Evolutionary conservation across 2,329 filamentous ascomycete genomes (phyloP), one percentile per base, ranked within the genome.

Genomic region (Ceratocystis ficicola): DNA sequence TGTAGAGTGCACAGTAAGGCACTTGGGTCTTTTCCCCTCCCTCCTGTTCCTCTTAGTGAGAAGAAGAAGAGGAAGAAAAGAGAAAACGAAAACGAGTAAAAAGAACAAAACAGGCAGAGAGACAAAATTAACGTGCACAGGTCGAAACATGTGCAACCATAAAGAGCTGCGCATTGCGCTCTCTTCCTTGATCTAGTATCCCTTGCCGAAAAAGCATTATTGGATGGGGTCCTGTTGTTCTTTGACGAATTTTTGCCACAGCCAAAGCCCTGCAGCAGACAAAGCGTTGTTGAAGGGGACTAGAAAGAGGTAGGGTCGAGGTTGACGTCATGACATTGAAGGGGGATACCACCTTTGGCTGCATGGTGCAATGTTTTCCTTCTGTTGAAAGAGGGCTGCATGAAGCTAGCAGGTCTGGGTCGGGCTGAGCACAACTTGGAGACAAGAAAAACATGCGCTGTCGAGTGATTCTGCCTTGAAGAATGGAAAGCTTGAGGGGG

Each of bases 131-230:
- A 12, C 52, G n/a, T 59, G 55, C 25, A 17, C 55, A 32, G 8
- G 55, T 59, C 55, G 25, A 59, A 32, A 59, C 55, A 30, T 59
- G 55, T 59, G 15, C 28, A 7, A 59, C 55, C 28, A 32, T 59
- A 32, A 59, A 59, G 48, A 52, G 15, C 55, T 59, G 55, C 55
- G 17, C n/a, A 17, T 30, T 59, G 55, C 28, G 55, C n/a, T 32
- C 25, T 17, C 28, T 59, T 59, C 25, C 55, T 25, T 59, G 28
- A 59, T 59, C 55, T 2, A 59, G 55, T 59, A 59, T 59, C 28
- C 28, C 25, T 30, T 59, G 55, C 55, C 55, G 55, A 59, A 17
- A 30, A 30, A 59, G 17, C 17, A 30, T 59, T 28, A 30, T 12
- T 59, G 25, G 22, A 32, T 17, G 32, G 28, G 3, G 28, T 8